Base-by-base conservation (phyloP, 164 flowering plant genomes). In the Echeveria elegans region DNA sequence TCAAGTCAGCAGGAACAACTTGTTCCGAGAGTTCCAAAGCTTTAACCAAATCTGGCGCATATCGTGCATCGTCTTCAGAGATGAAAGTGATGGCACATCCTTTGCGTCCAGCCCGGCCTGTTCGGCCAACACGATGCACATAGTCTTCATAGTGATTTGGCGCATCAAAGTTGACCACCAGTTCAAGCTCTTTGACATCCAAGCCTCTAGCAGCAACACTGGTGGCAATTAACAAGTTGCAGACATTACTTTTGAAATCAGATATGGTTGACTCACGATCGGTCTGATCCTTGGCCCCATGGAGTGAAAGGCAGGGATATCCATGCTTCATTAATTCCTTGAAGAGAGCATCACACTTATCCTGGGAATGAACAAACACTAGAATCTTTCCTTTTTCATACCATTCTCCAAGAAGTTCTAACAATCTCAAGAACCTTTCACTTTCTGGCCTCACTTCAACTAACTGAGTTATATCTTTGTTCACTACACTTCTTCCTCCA, bases 121-220 rank as follows among this genome's bases (percentile, higher is more conserved):
- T 93, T 53, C 97, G 79, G 43, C 97, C 98, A 66, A 93, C 98
- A 60, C 98, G 96, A 65, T 93, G 98, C 23, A 90, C 98, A 82
- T 93, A 90, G 70, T 93, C 98, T 79, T 93, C 98, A 71, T 93
- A 93, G 74, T 93, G 98, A 71, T 89, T 93, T 31, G 98, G 96
- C 43, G 81, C 95, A 75, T 94, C 92, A 74, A 63, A 94, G 72
- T 94, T 94, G 53, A 94, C 73, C 56, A 90, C 97, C 64, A 94
- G 75, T 73, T 94, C 98, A 48, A 94, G 96, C 69, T 94, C 97
- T 77, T 94, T 94, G 58, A 94, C 98, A 82, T 91, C 98, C 65
- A 91, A 82, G 34, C 98, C 98, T 76, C 98, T 89, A 19, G 98
- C 95, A 69, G 98, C 98, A 73, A 94, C 40, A 74, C 97, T 89